A percentile compares a stretch with the other conserved stretches of the same genome.
Conservation (phyloP, 257 asterid species). For the Cinchona pubescens region DNA sequence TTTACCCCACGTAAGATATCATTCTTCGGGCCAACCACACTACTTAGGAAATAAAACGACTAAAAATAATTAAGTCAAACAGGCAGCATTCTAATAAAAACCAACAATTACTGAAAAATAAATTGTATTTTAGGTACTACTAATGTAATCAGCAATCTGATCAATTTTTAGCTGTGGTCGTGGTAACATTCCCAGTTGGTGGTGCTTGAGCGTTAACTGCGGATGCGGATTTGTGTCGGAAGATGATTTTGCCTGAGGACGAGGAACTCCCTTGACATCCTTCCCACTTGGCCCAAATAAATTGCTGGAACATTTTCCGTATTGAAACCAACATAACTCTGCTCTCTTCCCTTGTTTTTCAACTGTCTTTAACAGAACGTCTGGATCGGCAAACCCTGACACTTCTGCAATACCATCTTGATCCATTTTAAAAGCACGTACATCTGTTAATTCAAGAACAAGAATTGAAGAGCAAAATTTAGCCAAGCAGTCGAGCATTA, state of each 20-base stretch:
- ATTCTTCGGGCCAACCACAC: no score
- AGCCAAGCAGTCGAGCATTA: neutral
- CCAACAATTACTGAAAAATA: no score
- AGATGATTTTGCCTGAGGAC: neutral
- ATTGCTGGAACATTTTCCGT: neutral
- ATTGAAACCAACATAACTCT: neutral
- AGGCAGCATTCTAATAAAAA: no score
- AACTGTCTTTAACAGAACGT: neutral
- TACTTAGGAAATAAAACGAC: no score
- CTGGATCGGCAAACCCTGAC: neutral
- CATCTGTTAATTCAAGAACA: neutral
- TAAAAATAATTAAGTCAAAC: no score
- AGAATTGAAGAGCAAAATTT: neutral
- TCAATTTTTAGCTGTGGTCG: no score
- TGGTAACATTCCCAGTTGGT: no score
- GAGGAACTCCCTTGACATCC: neutral
- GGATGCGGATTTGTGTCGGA: neutral
- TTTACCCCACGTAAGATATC: no score
- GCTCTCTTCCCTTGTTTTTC: neutral
- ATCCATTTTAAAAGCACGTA: neutral
- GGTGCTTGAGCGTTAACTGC: no score
- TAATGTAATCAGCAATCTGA: no score
- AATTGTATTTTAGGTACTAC: no score
- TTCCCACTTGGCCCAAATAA: neutral
- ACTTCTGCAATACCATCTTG: neutral